Conservation (phyloP, 805 yeast genomes). For the Candida nemodendra region DNA sequence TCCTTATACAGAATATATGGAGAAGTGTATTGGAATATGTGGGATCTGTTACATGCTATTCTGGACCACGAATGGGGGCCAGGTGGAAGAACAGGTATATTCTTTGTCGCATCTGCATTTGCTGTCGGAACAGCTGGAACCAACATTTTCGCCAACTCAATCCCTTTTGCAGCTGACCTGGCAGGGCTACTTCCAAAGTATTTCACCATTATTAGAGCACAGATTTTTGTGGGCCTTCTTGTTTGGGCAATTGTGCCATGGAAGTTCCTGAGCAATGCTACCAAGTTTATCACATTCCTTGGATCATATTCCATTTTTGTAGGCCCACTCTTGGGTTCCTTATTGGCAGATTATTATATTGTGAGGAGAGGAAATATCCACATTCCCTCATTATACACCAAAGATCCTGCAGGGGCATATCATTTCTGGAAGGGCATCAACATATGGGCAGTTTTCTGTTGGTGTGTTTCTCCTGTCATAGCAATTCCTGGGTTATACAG, state of each 20-base stretch:
- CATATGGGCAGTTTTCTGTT: slow-evolving; percentile 17
- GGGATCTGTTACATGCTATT: slow-evolving; percentile 27
- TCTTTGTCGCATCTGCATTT: slow-evolving; percentile 18
- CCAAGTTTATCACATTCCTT: slow-evolving; percentile 20
- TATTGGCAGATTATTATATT: slow-evolving; percentile 20
- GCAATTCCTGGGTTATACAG: slow-evolving; percentile 29
- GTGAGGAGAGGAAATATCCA: slow-evolving; percentile 18
- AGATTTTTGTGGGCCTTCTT: slow-evolving; percentile 16
- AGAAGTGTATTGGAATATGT: slow-evolving; percentile 30
- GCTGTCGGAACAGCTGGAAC: slow-evolving; percentile 30
- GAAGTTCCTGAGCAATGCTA: slow-evolving; percentile 19
- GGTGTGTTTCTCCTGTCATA: slow-evolving; percentile 20
- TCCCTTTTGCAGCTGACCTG: slow-evolving; percentile 27
- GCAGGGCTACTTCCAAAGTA: slow-evolving; percentile 28
- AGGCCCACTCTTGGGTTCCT: slow-evolving; percentile 19
- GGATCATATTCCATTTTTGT: slow-evolving; percentile 22
- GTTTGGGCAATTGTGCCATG: slow-evolving; percentile 25
- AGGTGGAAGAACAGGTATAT: slow-evolving; percentile 28
- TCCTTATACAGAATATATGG: slow-evolving; percentile 19
- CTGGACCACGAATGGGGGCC: slow-evolving; percentile 27
- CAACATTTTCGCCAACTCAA: slow-evolving; percentile 27
- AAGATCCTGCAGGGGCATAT: slow-evolving; percentile 13
- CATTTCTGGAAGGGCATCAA: slow-evolving; percentile 16
- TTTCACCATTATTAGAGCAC: slow-evolving; percentile 26
- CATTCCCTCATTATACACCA: slow-evolving; percentile 16